phyloP scores from a whole-genome alignment of 179 eudicot genomes.

The Beta macrorhiza region DNA sequence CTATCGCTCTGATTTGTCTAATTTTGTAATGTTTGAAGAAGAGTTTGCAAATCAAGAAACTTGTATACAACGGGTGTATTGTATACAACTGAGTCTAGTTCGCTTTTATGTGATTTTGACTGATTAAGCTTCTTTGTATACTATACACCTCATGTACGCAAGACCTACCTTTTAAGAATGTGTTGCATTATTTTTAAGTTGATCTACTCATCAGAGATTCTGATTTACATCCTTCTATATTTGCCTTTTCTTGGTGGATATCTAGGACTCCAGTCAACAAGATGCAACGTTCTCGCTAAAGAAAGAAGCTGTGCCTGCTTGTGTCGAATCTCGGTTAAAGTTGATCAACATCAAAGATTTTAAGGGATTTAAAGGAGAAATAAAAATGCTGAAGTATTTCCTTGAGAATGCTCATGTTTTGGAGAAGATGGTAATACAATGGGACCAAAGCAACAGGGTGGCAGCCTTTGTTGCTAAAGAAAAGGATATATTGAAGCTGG shows the following conservation, averaged over 20 bases:
- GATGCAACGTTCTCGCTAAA: background rate
- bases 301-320: conserved; percentile 15
- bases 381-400: conserved; percentile 10
- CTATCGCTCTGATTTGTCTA: no score
- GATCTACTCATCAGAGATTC: background rate
- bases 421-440: conserved; percentile 21
- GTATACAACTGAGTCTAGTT: no score
- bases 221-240: background rate
- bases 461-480: background rate
- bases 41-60: no score
- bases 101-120: no score
- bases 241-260: background rate
- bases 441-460: background rate
- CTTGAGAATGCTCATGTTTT: conserved; percentile 16
- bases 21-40: no score
- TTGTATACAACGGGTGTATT: no score
- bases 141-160: no score
- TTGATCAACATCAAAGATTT: conserved; percentile 16
- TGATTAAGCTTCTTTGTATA: no score
- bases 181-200: no score
- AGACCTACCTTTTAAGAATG: no score
- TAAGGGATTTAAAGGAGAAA: conserved; percentile 19
- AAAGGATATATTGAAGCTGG: background rate
- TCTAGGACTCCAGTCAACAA: background rate
- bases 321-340: conserved; percentile 19